Base-by-base conservation (phyloP, 2,329 filamentous ascomycete species). In the Fusarium protoensiforme region DNA sequence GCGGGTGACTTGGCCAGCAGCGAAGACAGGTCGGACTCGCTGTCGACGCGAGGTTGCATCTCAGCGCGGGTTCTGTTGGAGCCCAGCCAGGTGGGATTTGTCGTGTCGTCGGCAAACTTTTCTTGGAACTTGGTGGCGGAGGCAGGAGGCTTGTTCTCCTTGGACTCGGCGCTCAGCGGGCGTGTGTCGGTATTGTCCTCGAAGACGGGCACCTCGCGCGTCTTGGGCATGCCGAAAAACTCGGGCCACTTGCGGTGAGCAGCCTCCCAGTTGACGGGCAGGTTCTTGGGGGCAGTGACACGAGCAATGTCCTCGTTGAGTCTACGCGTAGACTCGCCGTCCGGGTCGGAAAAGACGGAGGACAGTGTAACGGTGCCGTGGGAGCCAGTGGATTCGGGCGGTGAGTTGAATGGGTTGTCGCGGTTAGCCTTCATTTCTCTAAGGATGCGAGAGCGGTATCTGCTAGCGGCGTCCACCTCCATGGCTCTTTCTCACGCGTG, bases 371-470 rank as follows among this genome's bases (percentile, higher is more conserved):
- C 84, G 69, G 87, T 88, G 78, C 88, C 87, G 80, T 89, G 87
- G 61, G 87, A 88, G 64, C 87, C 88, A 33, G 88, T 89, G 8
- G 88, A 90, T 8, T 88, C 89, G 22, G 88, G 87, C 7, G 88
- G 88, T 22, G 88, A 89, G 80, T 88, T 88, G 81, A 89, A 89
- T 7, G 88, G 87, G 78, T 89, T 88, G 67, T 87, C 84, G 79
- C 85, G 83, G 80, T 87, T 85, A 72, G 85, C 82, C 57, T 86
- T 84, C 85, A 87, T 87, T 81, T 88, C 86, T 80, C 86, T 84
- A 75, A 86, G 82, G 69, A 86, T 85, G 74, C 84, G 84, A 76
- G 84, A 86, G 76, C 84, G 84, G 81, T 85, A 86, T 75, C 84
- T 82, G 75, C 71, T 82, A 64, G 79, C 77, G 54, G 79, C 77